Evolutionary conservation across 2,329 filamentous ascomycete species (phyloP), one percentile per base, ranked within the genome.

Genomic region (Claviceps capensis): DNA sequence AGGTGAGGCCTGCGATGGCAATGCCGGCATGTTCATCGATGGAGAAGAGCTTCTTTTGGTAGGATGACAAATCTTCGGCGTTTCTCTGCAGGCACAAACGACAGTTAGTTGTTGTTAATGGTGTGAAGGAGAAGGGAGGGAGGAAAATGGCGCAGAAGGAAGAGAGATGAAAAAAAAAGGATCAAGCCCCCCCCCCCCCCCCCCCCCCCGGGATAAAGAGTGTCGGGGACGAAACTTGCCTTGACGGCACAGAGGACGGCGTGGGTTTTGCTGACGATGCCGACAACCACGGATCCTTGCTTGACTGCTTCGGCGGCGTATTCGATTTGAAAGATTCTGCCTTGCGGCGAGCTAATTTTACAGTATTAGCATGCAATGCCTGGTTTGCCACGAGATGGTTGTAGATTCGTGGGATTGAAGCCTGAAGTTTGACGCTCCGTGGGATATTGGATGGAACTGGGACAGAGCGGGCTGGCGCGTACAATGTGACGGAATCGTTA

Each of bases 401-500:
- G 41, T 42, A 19, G 5, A 42, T 42, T 42, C 41, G 17, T 22
- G 41, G 41, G 13, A 19, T 9, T 8, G 41, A 42, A 42, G 17
- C 8, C 19, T 19, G 17, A 22, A 42, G 23, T 22, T 48, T 16
- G 23, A 26, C 26, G 47, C 37, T 48, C 37, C 4, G 7, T 14
- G 13, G 17, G 8, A 37, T 11, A 36, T 34, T 19, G 30, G 13
- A 34, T 13, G 44, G 26, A 9, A 8, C 16, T 14, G 11, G 17
- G 52, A 23, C 36, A 34, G 38, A 34, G 36, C 38, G 30, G n/a
- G 49, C 49, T 52, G 50, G 57, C 66, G 72, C 84, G 73, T 79
- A 95, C 89, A 97, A 98, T 74, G 93, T 98, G 74, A 97, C 90
- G 58, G 91, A 95, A 73, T 98, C 93, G 82, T 98, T 98, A 77